Evolutionary conservation across 208 protist genomes (phyloP), one percentile per base, ranked within the genome.

Genomic region (Wallacemonas sp.): DNA sequence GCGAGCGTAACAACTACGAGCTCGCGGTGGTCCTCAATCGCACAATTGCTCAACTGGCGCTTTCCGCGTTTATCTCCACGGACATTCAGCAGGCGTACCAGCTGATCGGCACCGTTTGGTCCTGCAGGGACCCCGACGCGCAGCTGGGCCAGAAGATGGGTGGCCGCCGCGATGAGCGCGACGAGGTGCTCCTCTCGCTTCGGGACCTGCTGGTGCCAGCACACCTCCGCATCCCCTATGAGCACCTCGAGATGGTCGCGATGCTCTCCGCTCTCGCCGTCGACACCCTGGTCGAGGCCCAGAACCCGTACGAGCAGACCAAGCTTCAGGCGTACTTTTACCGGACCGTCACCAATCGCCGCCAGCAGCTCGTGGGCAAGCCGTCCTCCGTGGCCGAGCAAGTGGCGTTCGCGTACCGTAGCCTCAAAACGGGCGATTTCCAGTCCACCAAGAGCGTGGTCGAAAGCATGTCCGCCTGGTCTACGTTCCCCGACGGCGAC

Each of bases 1-100:
- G 57, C 45, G 46, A 71, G 36, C 64, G 74, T 41, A 67, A 57
- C 39, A 44, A 41, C 38, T 57, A 59, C 36, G 59, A 54, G n/a
- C 77, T 91, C 42, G 72, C 77, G n/a, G 82, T 92, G 55, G 46
- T 92, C 31, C 82, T 87, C 50, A 94, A 96, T 72, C 79, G 91
- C 42, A 80, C 81, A 33, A 81, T 96, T 66, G 81, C 84, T 3
- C 91, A 94, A 64, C 76, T 96, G 42, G 86, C 86, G 8, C 82
- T 96, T 61, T 72, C 86, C 52, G 87, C 91, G 31, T 96, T 96
- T 67, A 67, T 80, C 20, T 79, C 73, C 3, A 81, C 79, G 36
- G 79, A 93, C 61, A 79, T 93, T 50, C 23, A 70, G 8, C 67
- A 87, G 61, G 57, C 87, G 14, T 89, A 92, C 71, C 69, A 83